These are phyloP conservation scores for Gryganskiella cystojenkinii DNA, from an alignment of 192 early-diverging fungal species.

Conservation along the genomic window DNA sequence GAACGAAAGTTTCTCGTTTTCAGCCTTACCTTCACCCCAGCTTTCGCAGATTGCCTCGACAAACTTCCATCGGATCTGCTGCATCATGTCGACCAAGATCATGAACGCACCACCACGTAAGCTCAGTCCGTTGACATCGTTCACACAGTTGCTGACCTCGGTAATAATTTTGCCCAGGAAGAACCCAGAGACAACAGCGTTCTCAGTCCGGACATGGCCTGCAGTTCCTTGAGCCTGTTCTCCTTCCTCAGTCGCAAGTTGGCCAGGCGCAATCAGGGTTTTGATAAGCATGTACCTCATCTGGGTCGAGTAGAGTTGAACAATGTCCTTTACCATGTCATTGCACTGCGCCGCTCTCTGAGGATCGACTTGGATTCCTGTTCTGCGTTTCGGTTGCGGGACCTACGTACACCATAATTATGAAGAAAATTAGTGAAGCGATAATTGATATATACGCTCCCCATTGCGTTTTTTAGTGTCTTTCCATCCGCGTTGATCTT, in stretches of 20 bases:
- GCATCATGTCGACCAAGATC: conserved; percentile 75
- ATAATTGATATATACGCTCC: no score
- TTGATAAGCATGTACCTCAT: conserved; percentile 64
- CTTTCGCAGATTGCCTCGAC: conserved; percentile 79
- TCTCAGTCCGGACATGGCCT: conserved; percentile 61
- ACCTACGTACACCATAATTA: no score
- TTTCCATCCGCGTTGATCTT: no score
- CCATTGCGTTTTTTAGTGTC: no score
- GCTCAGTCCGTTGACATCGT: conserved; percentile 80
- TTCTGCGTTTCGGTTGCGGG: conserved; percentile 48
- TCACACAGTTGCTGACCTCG: conserved; percentile 79
- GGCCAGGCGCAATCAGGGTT: conserved; percentile 30
- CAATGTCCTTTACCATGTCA: conserved; percentile 70
- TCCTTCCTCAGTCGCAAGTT: neutral
- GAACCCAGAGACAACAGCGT: conserved; percentile 71
- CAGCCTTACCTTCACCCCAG: conserved; percentile 77
- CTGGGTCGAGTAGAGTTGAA: conserved; percentile 68
- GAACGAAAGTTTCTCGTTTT: neutral
- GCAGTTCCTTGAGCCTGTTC: conserved; percentile 8
- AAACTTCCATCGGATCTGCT: conserved; percentile 77
- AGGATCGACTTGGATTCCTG: conserved; percentile 62
- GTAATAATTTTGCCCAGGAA: conserved; percentile 82
- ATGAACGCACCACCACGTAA: conserved; percentile 78
- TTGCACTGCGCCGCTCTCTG: conserved; percentile 73
- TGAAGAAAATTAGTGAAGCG: no score